Evolutionary conservation across 306 rosid genomes (phyloP).

Genomic region (Potentilla sterilis): DNA sequence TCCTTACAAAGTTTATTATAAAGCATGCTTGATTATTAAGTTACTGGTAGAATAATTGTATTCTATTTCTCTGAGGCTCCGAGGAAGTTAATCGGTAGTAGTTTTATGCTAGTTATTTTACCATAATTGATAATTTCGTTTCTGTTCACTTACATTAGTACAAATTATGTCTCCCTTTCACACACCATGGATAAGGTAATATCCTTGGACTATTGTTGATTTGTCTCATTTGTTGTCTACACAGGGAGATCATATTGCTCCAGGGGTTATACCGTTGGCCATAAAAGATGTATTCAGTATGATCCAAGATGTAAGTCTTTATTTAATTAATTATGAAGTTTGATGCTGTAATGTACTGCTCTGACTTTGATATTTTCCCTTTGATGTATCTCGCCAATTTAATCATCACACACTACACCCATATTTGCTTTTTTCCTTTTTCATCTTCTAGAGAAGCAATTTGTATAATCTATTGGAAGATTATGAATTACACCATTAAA

Average conservation of each 20-base stretch:
- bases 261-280: constrained; percentile 94
- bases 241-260: constrained; percentile 95
- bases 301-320: constrained; percentile 88
- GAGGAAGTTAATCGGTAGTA: background rate
- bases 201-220: background rate
- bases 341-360: background rate
- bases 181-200: background rate
- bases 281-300: constrained; percentile 98
- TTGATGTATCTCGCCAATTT: background rate
- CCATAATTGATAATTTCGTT: background rate
- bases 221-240: constrained; percentile 21
- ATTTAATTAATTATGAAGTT: background rate
- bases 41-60: background rate
- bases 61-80: background rate
- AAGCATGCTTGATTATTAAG: background rate
- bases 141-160: background rate
- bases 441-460: background rate
- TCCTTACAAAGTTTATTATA: background rate
- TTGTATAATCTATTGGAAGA: background rate
- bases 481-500: background rate
- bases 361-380: background rate
- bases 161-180: background rate
- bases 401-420: background rate
- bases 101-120: background rate
- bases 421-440: background rate